These are phyloP conservation scores for Maudiozyma pseudohumilis DNA, from an alignment of 805 yeast species.

Conservation along the genomic window DNA sequence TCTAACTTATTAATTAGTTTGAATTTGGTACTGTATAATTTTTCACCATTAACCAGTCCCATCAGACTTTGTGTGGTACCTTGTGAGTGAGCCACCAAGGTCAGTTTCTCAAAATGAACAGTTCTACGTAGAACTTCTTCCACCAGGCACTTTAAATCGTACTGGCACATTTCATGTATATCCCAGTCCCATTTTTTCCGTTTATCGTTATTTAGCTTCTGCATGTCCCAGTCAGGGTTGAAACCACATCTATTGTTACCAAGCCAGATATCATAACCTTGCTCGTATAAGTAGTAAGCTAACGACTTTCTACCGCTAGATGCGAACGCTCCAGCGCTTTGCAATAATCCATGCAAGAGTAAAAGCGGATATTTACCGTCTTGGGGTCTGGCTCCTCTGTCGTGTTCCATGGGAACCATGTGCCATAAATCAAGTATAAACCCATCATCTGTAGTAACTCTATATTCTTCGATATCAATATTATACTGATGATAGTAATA, in stretches of 20 bases:
- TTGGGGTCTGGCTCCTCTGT: constrained; percentile 8
- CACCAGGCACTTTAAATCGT: constrained; percentile 68
- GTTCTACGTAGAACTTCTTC: constrained; percentile 42
- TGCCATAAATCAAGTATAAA: constrained; percentile 59
- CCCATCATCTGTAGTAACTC: constrained; percentile 70
- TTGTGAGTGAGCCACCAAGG: constrained; percentile 79
- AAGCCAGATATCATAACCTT: constrained; percentile 81
- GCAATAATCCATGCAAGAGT: constrained; percentile 77
- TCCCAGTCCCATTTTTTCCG: constrained; percentile 85
- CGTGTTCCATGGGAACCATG: constrained; percentile 14
- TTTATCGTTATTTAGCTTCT: constrained; percentile 21
- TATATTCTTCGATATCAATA: constrained; percentile 47
- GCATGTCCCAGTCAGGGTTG: constrained; percentile 48
- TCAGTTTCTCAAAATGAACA: constrained; percentile 33
- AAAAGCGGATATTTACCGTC: constrained; percentile 49
- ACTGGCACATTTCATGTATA: constrained; percentile 66
- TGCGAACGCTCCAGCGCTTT: constrained; percentile 76
- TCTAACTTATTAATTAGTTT: constrained; percentile 46
- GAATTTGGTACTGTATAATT: constrained; percentile 21
- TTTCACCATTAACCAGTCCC: constrained; percentile 43
- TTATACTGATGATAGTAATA: constrained; percentile 61
- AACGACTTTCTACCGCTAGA: constrained; percentile 76
- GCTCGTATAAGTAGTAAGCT: constrained; percentile 43
- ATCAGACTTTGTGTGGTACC: constrained; percentile 83
- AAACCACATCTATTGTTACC: constrained; percentile 90